Percentiles rank a stretch among this genome's conserved stretches.
Evolutionary conservation across 306 rosid genomes (phyloP).

Genomic region (Betula pendula): DNA sequence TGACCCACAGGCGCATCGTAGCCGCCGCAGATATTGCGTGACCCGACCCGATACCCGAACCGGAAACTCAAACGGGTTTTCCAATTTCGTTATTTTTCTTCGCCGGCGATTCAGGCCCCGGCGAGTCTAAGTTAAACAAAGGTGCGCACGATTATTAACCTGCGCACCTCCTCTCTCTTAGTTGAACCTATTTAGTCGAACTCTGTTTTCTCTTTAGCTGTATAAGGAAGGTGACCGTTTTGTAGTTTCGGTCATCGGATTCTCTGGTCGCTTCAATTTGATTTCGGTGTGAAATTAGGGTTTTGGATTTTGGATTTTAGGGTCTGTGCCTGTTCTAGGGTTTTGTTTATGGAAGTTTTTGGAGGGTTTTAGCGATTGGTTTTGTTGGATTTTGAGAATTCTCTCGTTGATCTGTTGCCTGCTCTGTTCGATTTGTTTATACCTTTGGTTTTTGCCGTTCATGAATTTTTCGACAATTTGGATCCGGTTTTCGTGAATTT

Average conservation of each 20-base stretch:
- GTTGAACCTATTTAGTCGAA: conserved; percentile 34
- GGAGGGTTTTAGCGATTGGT: conserved; percentile 60
- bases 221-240: conserved; percentile 46
- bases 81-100: conserved; percentile 23
- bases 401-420: conserved; percentile 65
- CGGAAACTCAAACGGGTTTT: conserved; percentile 21
- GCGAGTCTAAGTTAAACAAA: conserved; percentile 38
- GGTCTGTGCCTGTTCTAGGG: conserved; percentile 32
- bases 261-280: conserved; percentile 35
- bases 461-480: conserved; percentile 16
- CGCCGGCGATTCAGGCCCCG: conserved; percentile 53
- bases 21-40: background rate
- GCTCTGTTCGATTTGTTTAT: conserved; percentile 30
- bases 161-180: conserved; percentile 31
- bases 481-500: conserved; percentile 33
- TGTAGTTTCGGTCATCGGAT: conserved; percentile 35
- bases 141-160: conserved; percentile 53
- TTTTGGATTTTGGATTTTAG: conserved; percentile 52
- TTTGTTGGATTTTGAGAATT: conserved; percentile 36
- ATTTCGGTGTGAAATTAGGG: conserved; percentile 42
- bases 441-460: conserved; percentile 30
- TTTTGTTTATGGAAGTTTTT: conserved; percentile 39
- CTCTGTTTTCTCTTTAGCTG: conserved; percentile 19
- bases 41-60: background rate
- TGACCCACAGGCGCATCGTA: background rate